Evolutionary conservation across 208 protist genomes (phyloP).

Genomic region (Acanthamoeba royreba): DNA sequence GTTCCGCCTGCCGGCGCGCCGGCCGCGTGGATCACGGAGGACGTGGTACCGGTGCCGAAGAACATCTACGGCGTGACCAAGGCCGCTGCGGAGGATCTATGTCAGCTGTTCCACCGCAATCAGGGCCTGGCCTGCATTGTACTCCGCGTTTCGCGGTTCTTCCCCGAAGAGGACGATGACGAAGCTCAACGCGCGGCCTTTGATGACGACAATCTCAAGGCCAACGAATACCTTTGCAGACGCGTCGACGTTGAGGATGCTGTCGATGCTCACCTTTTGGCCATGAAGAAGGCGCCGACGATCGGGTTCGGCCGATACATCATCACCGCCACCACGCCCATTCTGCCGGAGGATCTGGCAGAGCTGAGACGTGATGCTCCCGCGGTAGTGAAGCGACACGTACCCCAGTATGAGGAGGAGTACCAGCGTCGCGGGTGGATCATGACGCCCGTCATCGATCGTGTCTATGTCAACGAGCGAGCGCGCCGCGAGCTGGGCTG

Average conservation of each 20-base stretch:
- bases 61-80: slow-evolving; percentile 57
- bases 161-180: slow-evolving; percentile 36
- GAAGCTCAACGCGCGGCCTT: neutral
- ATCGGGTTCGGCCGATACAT: slow-evolving; percentile 46
- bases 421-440: neutral
- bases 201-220: slow-evolving; percentile 40
- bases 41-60: slow-evolving; percentile 51
- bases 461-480: neutral
- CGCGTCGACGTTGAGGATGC: slow-evolving; percentile 48
- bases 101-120: slow-evolving; percentile 48
- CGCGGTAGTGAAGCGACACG: neutral
- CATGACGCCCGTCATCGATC: slow-evolving; percentile 8
- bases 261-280: slow-evolving; percentile 21
- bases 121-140: neutral
- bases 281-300: neutral
- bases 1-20: neutral
- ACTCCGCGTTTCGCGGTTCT: slow-evolving; percentile 43
- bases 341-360: neutral
- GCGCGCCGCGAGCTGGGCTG: neutral
- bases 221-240: slow-evolving; percentile 35
- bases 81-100: slow-evolving; percentile 16
- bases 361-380: neutral
- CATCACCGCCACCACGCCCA: slow-evolving; percentile 30
- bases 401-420: neutral
- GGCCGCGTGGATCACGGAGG: slow-evolving; percentile 48